A percentile compares a stretch with the other conserved stretches of the same genome.
phyloP scores from a whole-genome alignment of 345 rosid species.

The Psidium guajava region DNA sequence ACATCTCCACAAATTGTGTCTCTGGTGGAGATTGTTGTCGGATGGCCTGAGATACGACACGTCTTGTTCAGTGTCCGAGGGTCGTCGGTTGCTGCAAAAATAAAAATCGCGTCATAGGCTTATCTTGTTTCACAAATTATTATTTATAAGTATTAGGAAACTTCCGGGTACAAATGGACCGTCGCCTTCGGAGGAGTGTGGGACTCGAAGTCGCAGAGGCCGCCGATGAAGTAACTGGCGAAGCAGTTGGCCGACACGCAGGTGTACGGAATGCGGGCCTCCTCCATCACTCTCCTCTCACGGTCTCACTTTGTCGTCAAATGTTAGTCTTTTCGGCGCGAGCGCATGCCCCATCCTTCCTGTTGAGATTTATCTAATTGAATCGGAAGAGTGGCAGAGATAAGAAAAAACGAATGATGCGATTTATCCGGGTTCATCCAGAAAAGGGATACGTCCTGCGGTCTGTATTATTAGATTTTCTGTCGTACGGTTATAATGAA shows the following conservation, averaged over 20 bases:
- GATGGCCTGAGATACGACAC: slow-evolving; percentile 34
- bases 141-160: too few species aligned
- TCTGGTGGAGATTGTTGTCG: slow-evolving; percentile 47
- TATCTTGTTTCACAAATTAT: too few species aligned
- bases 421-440: too few species aligned
- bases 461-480: too few species aligned
- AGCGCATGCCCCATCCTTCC: slow-evolving; percentile 57
- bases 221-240: slow-evolving; percentile 61
- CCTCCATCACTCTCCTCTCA: slow-evolving; percentile 62
- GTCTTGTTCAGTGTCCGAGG: slow-evolving; percentile 65
- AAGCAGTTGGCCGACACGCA: slow-evolving; percentile 66
- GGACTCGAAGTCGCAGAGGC: slow-evolving; percentile 47
- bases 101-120: not conserved
- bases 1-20: slow-evolving; percentile 36
- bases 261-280: slow-evolving; percentile 57
- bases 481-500: too few species aligned
- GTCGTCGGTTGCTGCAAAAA: slow-evolving; percentile 42
- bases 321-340: slow-evolving; percentile 63
- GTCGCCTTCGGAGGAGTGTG: slow-evolving; percentile 51
- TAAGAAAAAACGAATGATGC: too few species aligned
- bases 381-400: too few species aligned
- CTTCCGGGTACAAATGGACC: slow-evolving; percentile 17
- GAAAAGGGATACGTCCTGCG: too few species aligned
- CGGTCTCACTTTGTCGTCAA: slow-evolving; percentile 69
- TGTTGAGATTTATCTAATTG: too few species aligned